These are phyloP conservation scores for Fraxinus sp. DNA, from an alignment of 305 asterid genomes.

Conservation along the genomic window DNA sequence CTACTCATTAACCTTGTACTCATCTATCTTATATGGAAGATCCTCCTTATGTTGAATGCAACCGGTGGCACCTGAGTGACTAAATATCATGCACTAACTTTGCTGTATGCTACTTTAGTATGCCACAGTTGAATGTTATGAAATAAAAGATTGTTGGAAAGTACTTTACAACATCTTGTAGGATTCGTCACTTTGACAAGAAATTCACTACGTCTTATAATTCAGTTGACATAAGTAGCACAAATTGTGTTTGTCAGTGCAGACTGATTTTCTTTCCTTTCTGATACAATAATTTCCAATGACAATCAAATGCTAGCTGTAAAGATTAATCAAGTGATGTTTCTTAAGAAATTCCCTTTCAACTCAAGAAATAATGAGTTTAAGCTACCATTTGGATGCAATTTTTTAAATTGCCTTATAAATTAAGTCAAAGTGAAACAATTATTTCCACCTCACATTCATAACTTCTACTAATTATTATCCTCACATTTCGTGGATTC, in stretches of 20 bases:
- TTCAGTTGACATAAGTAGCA: neutral
- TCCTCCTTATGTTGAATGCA: neutral
- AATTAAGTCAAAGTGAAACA: neutral
- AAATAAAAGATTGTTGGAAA: neutral
- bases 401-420: neutral
- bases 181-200: neutral
- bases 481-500: neutral
- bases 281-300: neutral
- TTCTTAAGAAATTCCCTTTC: slow-evolving; percentile 7
- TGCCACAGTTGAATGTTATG: neutral
- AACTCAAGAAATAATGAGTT: neutral
- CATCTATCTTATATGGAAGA: neutral
- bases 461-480: no score
- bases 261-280: neutral
- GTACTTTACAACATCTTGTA: neutral
- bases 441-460: neutral
- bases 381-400: neutral
- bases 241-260: neutral
- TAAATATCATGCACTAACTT: neutral
- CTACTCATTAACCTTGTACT: neutral
- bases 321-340: neutral
- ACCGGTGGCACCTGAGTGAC: neutral
- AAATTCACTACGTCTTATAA: neutral
- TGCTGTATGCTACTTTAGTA: neutral
- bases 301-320: neutral